Base-by-base conservation (phyloP, 2,329 filamentous ascomycete genomes). In the Coniosporium tulheliwenetii region DNA sequence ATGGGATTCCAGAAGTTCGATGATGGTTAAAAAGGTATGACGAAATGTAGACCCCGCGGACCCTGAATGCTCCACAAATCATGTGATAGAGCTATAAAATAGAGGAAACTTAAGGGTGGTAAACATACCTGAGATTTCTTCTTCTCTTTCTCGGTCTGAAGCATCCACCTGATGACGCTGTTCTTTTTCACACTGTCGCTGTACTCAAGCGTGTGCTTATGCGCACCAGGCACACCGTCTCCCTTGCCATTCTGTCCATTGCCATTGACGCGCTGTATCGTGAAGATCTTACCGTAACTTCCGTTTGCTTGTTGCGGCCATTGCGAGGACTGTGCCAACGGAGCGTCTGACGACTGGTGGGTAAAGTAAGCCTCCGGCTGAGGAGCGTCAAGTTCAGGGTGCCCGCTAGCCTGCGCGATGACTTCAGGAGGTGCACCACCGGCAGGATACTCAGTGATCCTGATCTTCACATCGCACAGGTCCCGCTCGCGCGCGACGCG, bases 381-480 rank as follows among this genome's bases (percentile, higher is more conserved):
- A 8, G 32, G 10, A 12, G 32, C 32, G 8, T 33, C 32, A 13
- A 33, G 32, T 13, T 8, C 10, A 5, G 10, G 10, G 10, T 33
- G 8, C 13, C 13, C 5, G 10, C 32, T 5, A 12, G 13, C 13
- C 10, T 33, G 32, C 3, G 32, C 32, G 10, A 33, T 10, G 10
- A 33, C 8, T 13, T 33, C 13, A 33, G 32, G 10, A 13, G 32
- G 15, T 16, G 36, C 8, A 10, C 5, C 62, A 32, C 70, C 73
- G 8, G 79, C 73, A 41, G 81, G 79, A 60, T 83, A 84, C 58
- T 87, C 82, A 2, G 81, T 85, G 44, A 87, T 84, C 58, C 86
- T 87, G 57, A 87, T 85, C 61, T 87, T 87, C 47, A 87, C 82
- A 57, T 87, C 81, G 56, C 83, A 89, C n/a, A 86, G 67, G 60